A percentile compares a stretch with the other conserved stretches of the same genome.
Conservation (phyloP, 306 rosid genomes). For the Gastrolobium bilobum region DNA sequence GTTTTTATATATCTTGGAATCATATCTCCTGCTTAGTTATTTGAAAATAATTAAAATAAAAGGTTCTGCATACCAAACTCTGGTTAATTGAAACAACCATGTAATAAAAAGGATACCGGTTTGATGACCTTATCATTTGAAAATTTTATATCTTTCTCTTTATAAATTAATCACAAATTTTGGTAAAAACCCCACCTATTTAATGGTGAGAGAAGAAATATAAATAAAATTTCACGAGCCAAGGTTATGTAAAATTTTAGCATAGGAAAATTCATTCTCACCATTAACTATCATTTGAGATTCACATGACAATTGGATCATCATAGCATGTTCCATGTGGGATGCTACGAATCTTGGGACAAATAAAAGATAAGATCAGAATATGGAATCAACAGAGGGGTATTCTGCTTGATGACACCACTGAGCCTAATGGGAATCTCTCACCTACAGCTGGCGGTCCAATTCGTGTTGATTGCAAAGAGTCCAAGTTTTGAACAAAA, state of each 20-base stretch:
- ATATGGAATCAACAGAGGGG: background rate
- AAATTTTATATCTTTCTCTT: too few species aligned
- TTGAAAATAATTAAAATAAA: background rate
- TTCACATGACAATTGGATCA: constrained; percentile 9
- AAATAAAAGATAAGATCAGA: constrained; percentile 1
- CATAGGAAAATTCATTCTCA: background rate
- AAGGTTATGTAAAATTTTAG: too few species aligned
- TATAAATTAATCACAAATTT: too few species aligned
- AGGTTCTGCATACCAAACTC: background rate
- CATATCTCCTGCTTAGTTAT: background rate
- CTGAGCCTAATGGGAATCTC: background rate
- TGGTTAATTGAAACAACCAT: too few species aligned
- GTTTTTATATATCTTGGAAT: background rate
- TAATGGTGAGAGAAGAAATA: too few species aligned
- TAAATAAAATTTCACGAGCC: too few species aligned
- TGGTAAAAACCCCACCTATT: too few species aligned
- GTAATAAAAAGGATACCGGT: too few species aligned
- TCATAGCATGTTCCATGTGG: constrained; percentile 1
- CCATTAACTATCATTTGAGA: background rate
- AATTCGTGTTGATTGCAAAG: background rate
- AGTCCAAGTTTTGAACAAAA: background rate
- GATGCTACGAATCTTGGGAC: constrained; percentile 42
- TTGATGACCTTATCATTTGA: too few species aligned
- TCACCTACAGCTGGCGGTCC: constrained; percentile 4
- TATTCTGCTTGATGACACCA: background rate